These are phyloP conservation scores for Hondaea fermentalgiana DNA, from an alignment of 108 stramenopile genomes.

Conservation along the genomic window DNA sequence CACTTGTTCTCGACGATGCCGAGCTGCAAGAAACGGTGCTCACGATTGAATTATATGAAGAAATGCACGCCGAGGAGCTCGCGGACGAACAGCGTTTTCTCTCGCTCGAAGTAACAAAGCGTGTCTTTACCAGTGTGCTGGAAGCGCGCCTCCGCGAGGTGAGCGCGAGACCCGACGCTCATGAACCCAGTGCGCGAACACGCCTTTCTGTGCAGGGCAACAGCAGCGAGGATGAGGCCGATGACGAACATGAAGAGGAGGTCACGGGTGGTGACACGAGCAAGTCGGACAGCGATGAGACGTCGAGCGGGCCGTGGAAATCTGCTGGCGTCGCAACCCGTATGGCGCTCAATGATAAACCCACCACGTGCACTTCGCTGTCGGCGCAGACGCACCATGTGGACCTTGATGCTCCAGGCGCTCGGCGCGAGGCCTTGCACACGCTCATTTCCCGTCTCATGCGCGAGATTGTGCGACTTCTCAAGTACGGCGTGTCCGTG, in stretches of 20 bases:
- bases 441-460: not conserved
- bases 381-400: not conserved
- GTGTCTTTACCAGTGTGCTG: not conserved
- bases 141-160: slow-evolving; percentile 3
- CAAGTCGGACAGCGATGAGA: not conserved
- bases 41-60: not conserved
- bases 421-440: not conserved
- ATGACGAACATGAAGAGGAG: too few relatives aligned
- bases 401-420: not conserved
- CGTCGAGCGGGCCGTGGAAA: not conserved
- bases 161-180: not conserved
- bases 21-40: not conserved
- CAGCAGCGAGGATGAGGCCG: too few relatives aligned
- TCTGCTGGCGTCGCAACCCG: not conserved
- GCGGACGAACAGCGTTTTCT: not conserved
- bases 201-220: too few relatives aligned
- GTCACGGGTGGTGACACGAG: not conserved
- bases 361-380: not conserved
- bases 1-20: not conserved
- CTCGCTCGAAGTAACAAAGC: not conserved
- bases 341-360: not conserved
- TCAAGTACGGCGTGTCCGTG: not conserved
- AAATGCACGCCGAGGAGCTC: not conserved
- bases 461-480: not conserved
- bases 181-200: not conserved